Conservation (phyloP, 768 basidiomycete species). For the Mycena crocata region DNA sequence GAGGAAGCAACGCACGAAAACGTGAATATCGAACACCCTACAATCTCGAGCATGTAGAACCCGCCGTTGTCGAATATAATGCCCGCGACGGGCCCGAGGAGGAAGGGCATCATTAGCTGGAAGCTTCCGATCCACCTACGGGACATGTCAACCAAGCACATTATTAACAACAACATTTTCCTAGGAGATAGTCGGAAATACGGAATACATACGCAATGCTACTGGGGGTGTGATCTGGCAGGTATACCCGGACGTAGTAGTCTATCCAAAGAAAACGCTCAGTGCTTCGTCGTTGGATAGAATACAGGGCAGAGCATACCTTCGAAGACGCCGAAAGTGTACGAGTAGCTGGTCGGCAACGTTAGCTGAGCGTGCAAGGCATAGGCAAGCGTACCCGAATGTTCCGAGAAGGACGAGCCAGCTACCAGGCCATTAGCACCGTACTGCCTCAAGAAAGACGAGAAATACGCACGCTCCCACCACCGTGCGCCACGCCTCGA, state of each 20-base stretch:
- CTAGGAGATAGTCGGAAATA: no score
- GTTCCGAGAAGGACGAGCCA: conserved; percentile 18
- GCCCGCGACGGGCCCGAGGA: background rate
- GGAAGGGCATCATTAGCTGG: background rate
- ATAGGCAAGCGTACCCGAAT: no score
- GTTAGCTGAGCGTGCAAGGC: no score
- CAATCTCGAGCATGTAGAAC: background rate
- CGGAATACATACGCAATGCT: background rate
- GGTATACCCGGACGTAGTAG: background rate
- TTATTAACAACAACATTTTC: background rate
- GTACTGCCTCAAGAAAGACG: background rate
- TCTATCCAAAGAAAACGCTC: no score
- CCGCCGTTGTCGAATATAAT: background rate
- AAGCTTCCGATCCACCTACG: background rate
- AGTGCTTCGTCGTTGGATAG: no score
- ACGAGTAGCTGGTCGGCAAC: conserved; percentile 7
- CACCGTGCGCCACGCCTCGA: conserved; percentile 14
- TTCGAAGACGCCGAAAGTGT: conserved; percentile 19
- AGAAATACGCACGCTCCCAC: conserved; percentile 13
- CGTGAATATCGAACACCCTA: background rate
- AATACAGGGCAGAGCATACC: no score
- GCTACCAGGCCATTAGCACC: background rate
- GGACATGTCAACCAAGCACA: background rate
- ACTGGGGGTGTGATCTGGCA: background rate
- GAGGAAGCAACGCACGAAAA: background rate